A percentile compares a stretch with the other conserved stretches of the same genome.
These are phyloP conservation scores for Lagerstroemia speciosa DNA, from an alignment of 345 rosid species.

Conservation along the genomic window DNA sequence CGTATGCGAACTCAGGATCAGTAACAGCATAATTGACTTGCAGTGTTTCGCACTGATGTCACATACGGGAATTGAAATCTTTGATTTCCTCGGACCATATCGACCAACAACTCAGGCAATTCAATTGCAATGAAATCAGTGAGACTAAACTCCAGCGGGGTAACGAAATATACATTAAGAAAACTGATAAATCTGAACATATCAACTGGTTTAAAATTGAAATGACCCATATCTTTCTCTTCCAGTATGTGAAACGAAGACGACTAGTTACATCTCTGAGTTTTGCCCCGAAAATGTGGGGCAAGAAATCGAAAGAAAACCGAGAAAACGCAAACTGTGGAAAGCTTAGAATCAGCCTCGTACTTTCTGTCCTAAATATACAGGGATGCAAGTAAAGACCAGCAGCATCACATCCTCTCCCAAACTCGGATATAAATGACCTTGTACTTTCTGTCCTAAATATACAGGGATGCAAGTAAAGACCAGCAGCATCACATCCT, in stretches of 20 bases:
- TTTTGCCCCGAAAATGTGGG: not conserved
- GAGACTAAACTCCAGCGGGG: too few species aligned
- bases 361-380: not conserved
- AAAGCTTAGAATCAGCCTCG: not conserved
- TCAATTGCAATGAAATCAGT: too few species aligned
- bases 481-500: not conserved
- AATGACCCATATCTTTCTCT: not conserved
- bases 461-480: constrained; percentile 1
- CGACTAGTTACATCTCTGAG: not conserved
- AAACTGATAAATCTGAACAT: too few species aligned
- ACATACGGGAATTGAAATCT: too few species aligned
- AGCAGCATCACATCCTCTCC: not conserved
- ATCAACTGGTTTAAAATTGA: not conserved
- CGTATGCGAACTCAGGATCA: too few species aligned
- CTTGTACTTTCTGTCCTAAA: not conserved
- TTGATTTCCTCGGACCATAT: too few species aligned
- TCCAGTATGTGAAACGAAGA: not conserved
- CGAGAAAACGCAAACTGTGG: not conserved
- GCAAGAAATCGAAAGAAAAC: not conserved
- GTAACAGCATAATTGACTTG: too few species aligned
- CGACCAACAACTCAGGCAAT: too few species aligned
- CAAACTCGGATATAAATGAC: not conserved
- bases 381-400: not conserved
- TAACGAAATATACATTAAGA: too few species aligned
- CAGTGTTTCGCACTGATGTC: too few species aligned